Evolutionary conservation across 73 alveolate species (phyloP).

Genomic region (Paramecium primaurelia): DNA sequence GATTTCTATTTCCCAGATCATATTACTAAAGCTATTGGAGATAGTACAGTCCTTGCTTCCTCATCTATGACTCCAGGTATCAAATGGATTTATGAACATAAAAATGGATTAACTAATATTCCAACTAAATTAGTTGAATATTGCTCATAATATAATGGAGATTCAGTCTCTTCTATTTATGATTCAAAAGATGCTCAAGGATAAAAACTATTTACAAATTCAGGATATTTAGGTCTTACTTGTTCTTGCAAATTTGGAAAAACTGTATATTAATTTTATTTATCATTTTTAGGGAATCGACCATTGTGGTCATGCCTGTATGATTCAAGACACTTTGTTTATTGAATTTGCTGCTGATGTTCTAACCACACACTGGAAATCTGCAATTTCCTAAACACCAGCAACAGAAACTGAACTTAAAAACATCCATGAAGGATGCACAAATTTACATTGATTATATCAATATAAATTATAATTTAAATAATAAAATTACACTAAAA

Average conservation of each 20-base stretch:
- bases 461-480: background rate
- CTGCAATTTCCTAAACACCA: background rate
- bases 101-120: slow-evolving; percentile 3
- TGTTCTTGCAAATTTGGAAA: slow-evolving; percentile 41
- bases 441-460: slow-evolving; percentile 2
- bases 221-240: slow-evolving; percentile 47
- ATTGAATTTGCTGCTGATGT: slow-evolving; percentile 33
- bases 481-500: background rate
- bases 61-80: slow-evolving; percentile 57
- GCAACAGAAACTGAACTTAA: background rate
- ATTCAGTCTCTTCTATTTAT: slow-evolving; percentile 32
- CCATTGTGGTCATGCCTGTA: slow-evolving; percentile 56
- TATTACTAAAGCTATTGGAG: slow-evolving; percentile 16
- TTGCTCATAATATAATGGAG: slow-evolving; percentile 40
- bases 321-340: slow-evolving; percentile 32
- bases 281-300: background rate
- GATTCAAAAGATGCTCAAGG: slow-evolving; percentile 23
- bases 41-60: slow-evolving; percentile 50
- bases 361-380: background rate
- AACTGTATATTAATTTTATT: background rate
- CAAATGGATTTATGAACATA: slow-evolving; percentile 51
- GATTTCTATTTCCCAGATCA: slow-evolving; percentile 60
- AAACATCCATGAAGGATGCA: background rate
- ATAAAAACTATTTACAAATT: background rate
- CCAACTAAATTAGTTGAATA: slow-evolving; percentile 58